phyloP scores from a whole-genome alignment of 805 yeast species.

The Pichia nakasei region DNA sequence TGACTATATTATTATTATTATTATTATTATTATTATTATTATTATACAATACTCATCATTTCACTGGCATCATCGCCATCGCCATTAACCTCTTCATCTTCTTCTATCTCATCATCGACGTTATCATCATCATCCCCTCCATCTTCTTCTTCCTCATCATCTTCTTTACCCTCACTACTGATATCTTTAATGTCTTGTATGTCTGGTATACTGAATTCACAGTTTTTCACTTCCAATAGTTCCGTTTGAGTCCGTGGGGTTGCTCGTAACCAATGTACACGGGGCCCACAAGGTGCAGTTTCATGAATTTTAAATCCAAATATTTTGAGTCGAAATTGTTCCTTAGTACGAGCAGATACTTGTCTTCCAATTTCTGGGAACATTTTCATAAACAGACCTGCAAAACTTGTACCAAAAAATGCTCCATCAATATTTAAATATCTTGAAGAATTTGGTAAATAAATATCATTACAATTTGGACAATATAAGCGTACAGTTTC shows the following conservation, averaged over 20 bases:
- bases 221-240: conserved; percentile 49
- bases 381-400: conserved; percentile 84
- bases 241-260: conserved; percentile 59
- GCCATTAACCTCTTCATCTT: conserved; percentile 8
- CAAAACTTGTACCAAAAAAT: conserved; percentile 91
- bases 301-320: conserved; percentile 85
- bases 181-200: no score
- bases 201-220: conserved; percentile 53
- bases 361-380: conserved; percentile 85
- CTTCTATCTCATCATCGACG: conserved; percentile 5
- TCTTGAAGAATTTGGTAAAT: conserved; percentile 79
- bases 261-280: conserved; percentile 91
- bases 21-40: no score
- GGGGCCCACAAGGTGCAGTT: conserved; percentile 70
- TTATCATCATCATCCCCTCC: conserved; percentile 12
- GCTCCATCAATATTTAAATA: conserved; percentile 92
- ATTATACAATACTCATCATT: conserved; percentile 25
- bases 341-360: conserved; percentile 42
- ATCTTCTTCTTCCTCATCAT: conserved; percentile 14
- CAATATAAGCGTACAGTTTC: conserved; percentile 90
- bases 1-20: no score
- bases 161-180: conserved; percentile 11
- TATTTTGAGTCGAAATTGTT: conserved; percentile 60
- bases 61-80: conserved; percentile 22
- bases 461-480: conserved; percentile 89